Base-by-base conservation (phyloP, 1,284 basidiomycete genomes). In the Boletellus sp. region DNA sequence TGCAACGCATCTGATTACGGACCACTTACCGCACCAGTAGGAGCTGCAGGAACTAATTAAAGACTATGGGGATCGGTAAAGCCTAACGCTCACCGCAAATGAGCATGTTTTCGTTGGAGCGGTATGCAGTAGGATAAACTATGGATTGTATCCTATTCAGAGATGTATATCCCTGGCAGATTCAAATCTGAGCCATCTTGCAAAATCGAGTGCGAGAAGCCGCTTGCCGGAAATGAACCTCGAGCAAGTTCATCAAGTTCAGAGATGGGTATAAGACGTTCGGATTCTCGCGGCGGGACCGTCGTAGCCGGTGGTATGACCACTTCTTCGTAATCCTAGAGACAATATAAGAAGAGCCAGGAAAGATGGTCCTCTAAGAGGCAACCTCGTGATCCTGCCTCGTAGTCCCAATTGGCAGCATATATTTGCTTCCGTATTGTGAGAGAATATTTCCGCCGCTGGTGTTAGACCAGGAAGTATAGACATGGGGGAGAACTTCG, bases 101-200 rank as follows among this genome's bases (percentile, higher is more conserved):
- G 36, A 99, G 83, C 76, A 99, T 83, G 65, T 99, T 99, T 71
- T 98, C 97, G 60, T 97, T 98, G 1, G 93, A 90, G 21, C 82
- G 78, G 72, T 97, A 98, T 2, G 95, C 97, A 3, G 92, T 91
- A 0, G 91, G 89, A 70, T 90, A 98, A 13, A 99, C 89, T 51
- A 97, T 93, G 8, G 92, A 96, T 68, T 99, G 97, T 56, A 99
- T 89, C 56, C 97, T 82, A 66, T 99, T 99, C 56, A 99, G 77
- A 18, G 85, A 80, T 43, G 80, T 75, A 66, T 99, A 99, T 24
- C 91, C 91, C 85, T 94, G 51, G n/a, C 35, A 50, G 11, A 50
- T 44, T 33, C 39, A 50, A 26, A 50, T 45, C 19, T 48, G 50
- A 58, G 42, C 2, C 28, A 18, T 35, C 30, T 21, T 16, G n/a